Evolutionary conservation across 257 asterid genomes (phyloP).

Genomic region (Ilex aquifolium): DNA sequence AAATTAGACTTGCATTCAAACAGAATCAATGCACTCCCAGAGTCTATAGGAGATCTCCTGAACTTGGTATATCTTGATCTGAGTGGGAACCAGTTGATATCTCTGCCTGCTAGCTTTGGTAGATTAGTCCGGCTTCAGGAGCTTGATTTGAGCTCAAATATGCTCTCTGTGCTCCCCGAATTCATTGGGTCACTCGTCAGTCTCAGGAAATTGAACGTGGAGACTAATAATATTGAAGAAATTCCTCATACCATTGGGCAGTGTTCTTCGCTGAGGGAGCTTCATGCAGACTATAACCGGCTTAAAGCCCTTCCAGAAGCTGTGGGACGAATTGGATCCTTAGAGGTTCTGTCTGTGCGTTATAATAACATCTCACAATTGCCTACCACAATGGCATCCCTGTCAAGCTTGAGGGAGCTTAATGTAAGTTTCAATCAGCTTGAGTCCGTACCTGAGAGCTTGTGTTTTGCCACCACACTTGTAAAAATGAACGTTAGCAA

Average conservation of each 20-base stretch:
- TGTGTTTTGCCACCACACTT: conserved; percentile 80
- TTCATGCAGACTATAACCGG: conserved; percentile 66
- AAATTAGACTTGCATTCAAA: conserved; percentile 61
- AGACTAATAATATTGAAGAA: conserved; percentile 73
- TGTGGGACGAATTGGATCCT: conserved; percentile 56
- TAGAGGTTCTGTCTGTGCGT: conserved; percentile 71
- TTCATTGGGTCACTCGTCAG: conserved; percentile 63
- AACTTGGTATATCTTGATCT: conserved; percentile 55
- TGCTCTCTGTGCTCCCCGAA: conserved; percentile 57
- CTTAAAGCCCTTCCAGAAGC: conserved; percentile 94
- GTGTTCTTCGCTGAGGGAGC: conserved; percentile 63
- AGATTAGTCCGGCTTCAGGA: conserved; percentile 60
- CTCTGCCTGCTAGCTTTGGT: conserved; percentile 51
- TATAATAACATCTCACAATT: conserved; percentile 65
- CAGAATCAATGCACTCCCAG: conserved; percentile 54
- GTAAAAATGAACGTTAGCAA: conserved; percentile 80
- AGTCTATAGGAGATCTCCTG: conserved; percentile 64
- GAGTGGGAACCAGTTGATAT: conserved; percentile 62
- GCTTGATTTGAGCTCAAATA: conserved; percentile 79
- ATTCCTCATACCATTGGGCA: conserved; percentile 72
- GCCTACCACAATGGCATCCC: conserved; percentile 83
- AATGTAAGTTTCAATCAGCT: conserved; percentile 79
- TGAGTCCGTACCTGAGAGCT: conserved; percentile 79
- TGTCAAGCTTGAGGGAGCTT: conserved; percentile 58
- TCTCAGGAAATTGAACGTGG: conserved; percentile 56